These are phyloP conservation scores for Sporothrix humicola DNA, from an alignment of 2,329 filamentous ascomycete species.

Conservation along the genomic window DNA sequence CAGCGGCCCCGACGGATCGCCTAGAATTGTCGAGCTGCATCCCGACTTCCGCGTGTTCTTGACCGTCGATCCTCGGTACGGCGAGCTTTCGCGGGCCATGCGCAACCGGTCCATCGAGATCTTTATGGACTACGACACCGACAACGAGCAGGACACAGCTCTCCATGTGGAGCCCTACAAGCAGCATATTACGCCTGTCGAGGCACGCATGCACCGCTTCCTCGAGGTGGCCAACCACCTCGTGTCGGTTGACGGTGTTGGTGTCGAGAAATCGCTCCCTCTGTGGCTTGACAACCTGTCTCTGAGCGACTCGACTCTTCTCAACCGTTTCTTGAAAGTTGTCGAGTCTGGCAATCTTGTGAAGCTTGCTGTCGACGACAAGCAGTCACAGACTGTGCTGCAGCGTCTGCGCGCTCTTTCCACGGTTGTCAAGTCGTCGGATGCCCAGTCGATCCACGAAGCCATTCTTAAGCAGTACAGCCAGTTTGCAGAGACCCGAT, in stretches of 20 bases:
- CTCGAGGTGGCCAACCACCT: conserved; percentile 48
- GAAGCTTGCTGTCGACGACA: background rate
- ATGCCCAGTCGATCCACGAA: conserved; percentile 44
- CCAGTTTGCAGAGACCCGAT: background rate
- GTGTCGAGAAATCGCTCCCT: conserved; percentile 44
- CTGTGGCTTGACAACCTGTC: conserved; percentile 57
- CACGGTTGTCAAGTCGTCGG: conserved; percentile 43
- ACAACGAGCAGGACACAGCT: conserved; percentile 41
- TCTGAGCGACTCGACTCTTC: conserved; percentile 51
- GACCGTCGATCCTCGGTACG: conserved; percentile 89
- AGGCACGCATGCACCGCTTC: conserved; percentile 57
- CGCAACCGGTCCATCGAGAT: conserved; percentile 93
- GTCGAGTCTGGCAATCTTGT: conserved; percentile 21
- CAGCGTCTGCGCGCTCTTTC: conserved; percentile 36
- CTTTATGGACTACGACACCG: conserved; percentile 61
- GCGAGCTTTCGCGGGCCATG: conserved; percentile 95
- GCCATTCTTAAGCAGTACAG: conserved; percentile 45
- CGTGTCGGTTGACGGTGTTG: conserved; percentile 36
- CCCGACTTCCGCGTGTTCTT: conserved; percentile 89
- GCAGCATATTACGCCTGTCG: conserved; percentile 54
- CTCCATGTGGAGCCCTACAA: conserved; percentile 44
- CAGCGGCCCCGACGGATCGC: conserved; percentile 78
- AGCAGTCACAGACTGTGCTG: conserved; percentile 4
- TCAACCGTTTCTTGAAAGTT: conserved; percentile 41
- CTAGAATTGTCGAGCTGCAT: conserved; percentile 80